Evolutionary conservation across 2,329 filamentous ascomycete species (phyloP), one percentile per base, ranked within the genome.

Genomic region (Colletotrichum tropicicola): DNA sequence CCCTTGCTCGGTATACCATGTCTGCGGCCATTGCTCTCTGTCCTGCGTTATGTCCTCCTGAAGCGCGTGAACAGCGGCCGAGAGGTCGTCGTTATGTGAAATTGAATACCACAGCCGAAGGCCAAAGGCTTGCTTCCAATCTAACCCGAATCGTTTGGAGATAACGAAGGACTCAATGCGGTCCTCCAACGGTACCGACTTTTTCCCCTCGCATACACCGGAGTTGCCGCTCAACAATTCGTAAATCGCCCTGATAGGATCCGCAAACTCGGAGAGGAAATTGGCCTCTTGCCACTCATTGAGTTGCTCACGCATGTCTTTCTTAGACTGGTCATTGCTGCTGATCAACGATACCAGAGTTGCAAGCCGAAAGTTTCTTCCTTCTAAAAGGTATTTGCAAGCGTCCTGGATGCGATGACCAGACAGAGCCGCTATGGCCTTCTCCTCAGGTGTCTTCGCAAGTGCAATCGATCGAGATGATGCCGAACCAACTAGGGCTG

Each of bases 51-150:
- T 82, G 71, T 97, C 94, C 58, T 89, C 82, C 66, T 89, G 83
- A 77, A 94, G 99, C 27, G 86, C 85, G 44, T 83, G 78, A 5
- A 99, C 90, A 3, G 94, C 94, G 47, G 84, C 82, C 52, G 90
- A 87, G 44, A 98, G 84, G 35, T 89, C 85, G 45, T 94, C 91
- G 39, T 89, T 84, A 32, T 87, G 82, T 3, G 87, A 84, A 41
- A 89, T 92, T 45, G 90, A 90, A 75, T 97, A 99, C 92, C 94
- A 98, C 2, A 99, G 83, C 44, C 94, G 89, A 52, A 99, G 84
- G 10, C 93, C 95, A 76, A 99, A 97, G 0, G 94, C 91, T 73
- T 97, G 94, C 75, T 93, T 90, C 96, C 96, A 99, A 75, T 97
- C 92, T 35, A 99, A 83, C 5, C 89, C 89, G 74, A 98, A 99